phyloP scores from a whole-genome alignment of 331 rosid genomes.

The Prunus yedoensis region DNA sequence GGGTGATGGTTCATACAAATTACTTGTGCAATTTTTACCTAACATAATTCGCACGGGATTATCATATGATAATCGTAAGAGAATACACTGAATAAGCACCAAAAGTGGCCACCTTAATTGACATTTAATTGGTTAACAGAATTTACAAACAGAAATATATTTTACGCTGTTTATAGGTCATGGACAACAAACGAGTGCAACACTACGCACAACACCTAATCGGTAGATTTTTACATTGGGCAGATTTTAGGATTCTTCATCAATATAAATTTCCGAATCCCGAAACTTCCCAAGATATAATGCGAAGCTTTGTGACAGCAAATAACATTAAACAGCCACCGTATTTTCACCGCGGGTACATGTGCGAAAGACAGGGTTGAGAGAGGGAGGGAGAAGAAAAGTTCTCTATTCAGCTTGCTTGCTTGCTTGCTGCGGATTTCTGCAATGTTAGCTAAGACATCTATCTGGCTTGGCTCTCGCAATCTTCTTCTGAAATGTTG shows the following conservation, averaged over 20 bases:
- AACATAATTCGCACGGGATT: no score
- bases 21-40: no score
- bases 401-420: neutral
- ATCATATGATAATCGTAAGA: no score
- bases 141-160: neutral
- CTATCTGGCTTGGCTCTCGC: constrained; percentile 44
- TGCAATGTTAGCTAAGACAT: constrained; percentile 3
- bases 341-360: constrained; percentile 1
- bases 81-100: no score
- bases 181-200: neutral
- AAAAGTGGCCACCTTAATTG: neutral
- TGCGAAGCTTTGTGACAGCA: constrained; percentile 4
- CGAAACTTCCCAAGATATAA: constrained; percentile 21
- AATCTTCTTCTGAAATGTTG: constrained; percentile 68
- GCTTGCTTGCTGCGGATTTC: neutral
- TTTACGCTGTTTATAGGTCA: neutral
- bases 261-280: constrained; percentile 72
- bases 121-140: neutral
- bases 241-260: constrained; percentile 64
- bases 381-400: neutral
- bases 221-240: constrained; percentile 35
- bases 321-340: constrained; percentile 8
- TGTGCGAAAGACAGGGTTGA: neutral
- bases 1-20: no score
- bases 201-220: constrained; percentile 21